Evolutionary conservation across 2,329 filamentous ascomycete genomes (phyloP), one percentile per base, ranked within the genome.

Genomic region (Talaromyces sp.): DNA sequence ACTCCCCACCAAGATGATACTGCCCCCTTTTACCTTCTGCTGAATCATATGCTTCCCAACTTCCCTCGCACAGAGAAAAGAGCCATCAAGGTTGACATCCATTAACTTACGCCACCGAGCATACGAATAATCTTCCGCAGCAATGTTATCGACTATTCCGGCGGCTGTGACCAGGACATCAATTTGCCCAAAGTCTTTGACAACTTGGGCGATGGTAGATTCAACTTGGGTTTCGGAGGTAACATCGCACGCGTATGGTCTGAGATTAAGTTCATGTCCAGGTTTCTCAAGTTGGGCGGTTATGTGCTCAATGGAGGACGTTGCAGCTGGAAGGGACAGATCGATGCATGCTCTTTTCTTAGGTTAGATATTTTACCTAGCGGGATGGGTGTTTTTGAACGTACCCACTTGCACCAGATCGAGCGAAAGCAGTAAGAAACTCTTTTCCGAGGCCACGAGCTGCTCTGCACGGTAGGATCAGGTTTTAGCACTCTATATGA

Each of bases 1-100:
- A 47, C 68, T 70, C 2, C 70, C 71, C 33, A 73, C 68, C 24
- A 73, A 52, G n/a, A 73, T 66, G 19, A 72, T 71, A 52, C 63
- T 68, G 2, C 70, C 71, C 0, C 50, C 50, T 3, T 35, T 37
- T 0, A 50, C 5, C 2, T 35, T 10, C 50, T 14, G 50, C n/a
- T 35, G n/a, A 22, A 56, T 56, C 50, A 37, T 56, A 22, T 56
- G 33, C n/a, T 33, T 56, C n/a, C 50, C 50, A 14, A 56, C 50
- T 14, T 56, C 50, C 7, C 50, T 56, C 33, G 50, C 50, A 8
- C 50, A 56, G 4, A 56, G n/a, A 3, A 56, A 56, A 3, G 50
- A 56, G 2, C 50, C 50, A 56, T 56, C 50, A 7, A 56, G 50
- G 14, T 56, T 56, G 8, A 56, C 50, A 14, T 56, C 33, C 50